Evolutionary conservation across 2,329 filamentous ascomycete genomes (phyloP).

Genomic region (Colletotrichum neosansevieriae): DNA sequence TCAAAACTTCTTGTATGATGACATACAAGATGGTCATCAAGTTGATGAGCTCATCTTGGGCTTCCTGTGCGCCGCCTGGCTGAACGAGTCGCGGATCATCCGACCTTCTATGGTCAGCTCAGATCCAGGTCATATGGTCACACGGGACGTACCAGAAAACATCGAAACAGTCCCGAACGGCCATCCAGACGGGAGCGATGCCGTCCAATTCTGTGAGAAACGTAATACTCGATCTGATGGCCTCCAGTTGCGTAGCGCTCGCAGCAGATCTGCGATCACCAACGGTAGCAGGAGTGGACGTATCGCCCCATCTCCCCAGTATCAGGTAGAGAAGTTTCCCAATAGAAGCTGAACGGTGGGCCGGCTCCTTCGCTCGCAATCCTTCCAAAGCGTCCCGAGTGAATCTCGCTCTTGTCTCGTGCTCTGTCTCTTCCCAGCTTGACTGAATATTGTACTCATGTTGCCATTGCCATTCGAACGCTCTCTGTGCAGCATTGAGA

Average conservation of each 20-base stretch:
- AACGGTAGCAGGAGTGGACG: conserved; percentile 64
- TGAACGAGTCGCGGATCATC: conserved; percentile 58
- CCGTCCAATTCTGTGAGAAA: conserved; percentile 65
- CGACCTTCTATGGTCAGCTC: conserved; percentile 56
- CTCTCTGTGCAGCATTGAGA: conserved; percentile 78
- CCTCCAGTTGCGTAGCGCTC: conserved; percentile 67
- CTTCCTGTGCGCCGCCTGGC: conserved; percentile 59
- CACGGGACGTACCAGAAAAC: conserved; percentile 61
- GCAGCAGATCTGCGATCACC: conserved; percentile 62
- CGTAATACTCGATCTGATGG: conserved; percentile 67
- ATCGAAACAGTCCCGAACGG: conserved; percentile 63
- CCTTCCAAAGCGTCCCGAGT: conserved; percentile 64
- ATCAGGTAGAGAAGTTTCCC: conserved; percentile 71
- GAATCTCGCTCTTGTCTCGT: conserved; percentile 68
- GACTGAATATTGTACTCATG: conserved; percentile 58
- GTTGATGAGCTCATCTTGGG: conserved; percentile 71
- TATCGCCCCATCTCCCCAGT: conserved; percentile 78
- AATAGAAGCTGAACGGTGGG: conserved; percentile 64
- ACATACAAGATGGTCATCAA: conserved; percentile 74
- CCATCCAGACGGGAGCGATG: conserved; percentile 63
- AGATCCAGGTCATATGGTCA: background rate
- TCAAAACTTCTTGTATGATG: conserved; percentile 67
- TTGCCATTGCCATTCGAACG: conserved; percentile 83
- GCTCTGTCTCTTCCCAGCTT: conserved; percentile 75
- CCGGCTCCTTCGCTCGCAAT: conserved; percentile 59